These are phyloP conservation scores for Zoysia matrella DNA, from an alignment of 202 grass and related monocot species.

Conservation along the genomic window DNA sequence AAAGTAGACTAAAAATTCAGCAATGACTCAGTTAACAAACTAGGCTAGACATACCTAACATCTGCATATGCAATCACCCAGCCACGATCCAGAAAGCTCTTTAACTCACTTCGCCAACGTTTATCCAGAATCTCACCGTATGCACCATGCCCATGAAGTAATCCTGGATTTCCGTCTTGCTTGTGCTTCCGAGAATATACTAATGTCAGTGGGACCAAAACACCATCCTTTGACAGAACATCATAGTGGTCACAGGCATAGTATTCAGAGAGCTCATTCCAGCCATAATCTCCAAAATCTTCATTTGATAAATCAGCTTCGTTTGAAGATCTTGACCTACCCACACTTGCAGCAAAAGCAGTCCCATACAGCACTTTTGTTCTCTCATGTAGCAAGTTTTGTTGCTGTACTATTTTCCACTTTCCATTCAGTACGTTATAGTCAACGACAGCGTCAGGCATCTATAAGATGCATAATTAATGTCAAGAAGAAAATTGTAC, in stretches of 20 bases:
- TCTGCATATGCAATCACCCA: constrained; percentile 97
- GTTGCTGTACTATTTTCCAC: constrained; percentile 92
- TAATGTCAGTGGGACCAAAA: constrained; percentile 75
- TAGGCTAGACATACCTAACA: constrained; percentile 61
- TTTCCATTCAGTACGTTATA: constrained; percentile 88
- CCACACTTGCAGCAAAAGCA: constrained; percentile 58
- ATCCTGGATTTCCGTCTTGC: constrained; percentile 75
- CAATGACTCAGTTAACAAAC: no score
- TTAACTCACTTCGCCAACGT: constrained; percentile 89
- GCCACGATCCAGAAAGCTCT: constrained; percentile 88
- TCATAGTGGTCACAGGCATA: constrained; percentile 89
- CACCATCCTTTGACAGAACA: constrained; percentile 74
- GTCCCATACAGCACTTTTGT: constrained; percentile 77
- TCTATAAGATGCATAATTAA: constrained; percentile 53
- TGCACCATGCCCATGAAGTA: constrained; percentile 95
- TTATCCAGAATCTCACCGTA: constrained; percentile 94
- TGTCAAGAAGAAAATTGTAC: constrained; percentile 34
- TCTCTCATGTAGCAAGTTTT: constrained; percentile 93
- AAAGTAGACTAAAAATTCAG: constrained; percentile 5
- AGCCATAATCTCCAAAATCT: constrained; percentile 52
- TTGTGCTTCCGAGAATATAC: constrained; percentile 88
- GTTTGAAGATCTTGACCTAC: constrained; percentile 44
- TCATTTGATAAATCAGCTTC: constrained; percentile 46
- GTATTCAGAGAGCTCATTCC: constrained; percentile 92
- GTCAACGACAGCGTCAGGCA: constrained; percentile 96